These are phyloP conservation scores for Cladosporium austrohemisphaericum DNA, from an alignment of 2,329 filamentous ascomycete genomes.

Conservation along the genomic window DNA sequence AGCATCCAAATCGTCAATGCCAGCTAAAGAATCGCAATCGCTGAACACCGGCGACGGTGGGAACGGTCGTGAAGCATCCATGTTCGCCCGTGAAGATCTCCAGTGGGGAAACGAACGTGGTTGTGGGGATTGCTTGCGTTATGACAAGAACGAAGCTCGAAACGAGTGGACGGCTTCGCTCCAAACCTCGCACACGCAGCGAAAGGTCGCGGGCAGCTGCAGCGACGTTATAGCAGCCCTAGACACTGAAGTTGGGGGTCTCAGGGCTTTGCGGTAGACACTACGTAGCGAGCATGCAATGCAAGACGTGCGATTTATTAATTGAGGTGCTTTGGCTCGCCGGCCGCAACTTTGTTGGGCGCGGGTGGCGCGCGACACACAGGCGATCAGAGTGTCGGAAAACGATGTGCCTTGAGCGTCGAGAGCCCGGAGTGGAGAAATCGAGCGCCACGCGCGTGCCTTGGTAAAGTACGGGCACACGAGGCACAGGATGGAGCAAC, in stretches of 20 bases:
- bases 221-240: constrained; percentile 7
- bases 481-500: background rate
- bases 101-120: constrained; percentile 4
- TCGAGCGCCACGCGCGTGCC: constrained; percentile 6
- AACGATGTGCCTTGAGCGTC: background rate
- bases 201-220: background rate
- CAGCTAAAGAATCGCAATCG: constrained; percentile 29
- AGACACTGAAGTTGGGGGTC: background rate
- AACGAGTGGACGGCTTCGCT: constrained; percentile 4
- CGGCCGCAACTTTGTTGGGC: constrained; percentile 6
- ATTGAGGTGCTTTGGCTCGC: constrained; percentile 1
- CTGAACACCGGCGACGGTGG: constrained; percentile 31
- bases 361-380: constrained; percentile 10
- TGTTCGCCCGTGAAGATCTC: constrained; percentile 10
- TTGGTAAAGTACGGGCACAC: background rate
- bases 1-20: constrained; percentile 32
- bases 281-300: constrained; percentile 9
- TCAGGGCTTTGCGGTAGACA: constrained; percentile 1
- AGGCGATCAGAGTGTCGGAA: constrained; percentile 1
- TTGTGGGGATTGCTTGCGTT: background rate
- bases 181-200: background rate
- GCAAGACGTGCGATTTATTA: constrained; percentile 10
- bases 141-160: background rate
- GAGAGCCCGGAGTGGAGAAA: constrained; percentile 1
- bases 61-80: constrained; percentile 13